A percentile compares a stretch with the other conserved stretches of the same genome.
These are phyloP conservation scores for Biancaea sappan DNA, from an alignment of 306 rosid genomes.

Conservation along the genomic window DNA sequence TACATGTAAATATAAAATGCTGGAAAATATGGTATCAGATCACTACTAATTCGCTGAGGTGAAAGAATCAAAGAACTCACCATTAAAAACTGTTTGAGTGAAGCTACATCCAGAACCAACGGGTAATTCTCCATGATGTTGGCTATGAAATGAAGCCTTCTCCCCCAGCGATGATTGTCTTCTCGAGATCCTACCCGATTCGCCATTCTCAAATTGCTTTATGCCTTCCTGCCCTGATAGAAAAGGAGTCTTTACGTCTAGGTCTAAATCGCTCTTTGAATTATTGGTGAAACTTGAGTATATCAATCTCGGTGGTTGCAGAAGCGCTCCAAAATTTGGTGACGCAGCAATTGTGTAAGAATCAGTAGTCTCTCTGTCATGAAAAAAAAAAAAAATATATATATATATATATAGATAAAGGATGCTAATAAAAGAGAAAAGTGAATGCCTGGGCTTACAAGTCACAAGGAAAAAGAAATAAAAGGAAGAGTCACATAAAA, in stretches of 20 bases:
- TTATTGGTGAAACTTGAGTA: not conserved
- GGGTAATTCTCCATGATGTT: conserved; percentile 34
- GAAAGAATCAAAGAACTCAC: conserved; percentile 36
- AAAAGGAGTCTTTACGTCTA: conserved; percentile 54
- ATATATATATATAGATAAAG: no score
- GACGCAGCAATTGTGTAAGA: conserved; percentile 41
- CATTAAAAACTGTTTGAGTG: conserved; percentile 84
- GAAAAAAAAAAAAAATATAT: not conserved
- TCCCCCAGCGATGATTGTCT: conserved; percentile 56
- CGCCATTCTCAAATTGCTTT: conserved; percentile 31
- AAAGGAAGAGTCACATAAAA: no score
- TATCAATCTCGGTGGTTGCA: conserved; percentile 51
- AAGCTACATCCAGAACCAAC: conserved; percentile 71
- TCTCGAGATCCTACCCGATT: conserved; percentile 41
- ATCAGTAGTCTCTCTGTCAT: conserved; percentile 74
- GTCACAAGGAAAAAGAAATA: no score
- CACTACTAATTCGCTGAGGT: no score
- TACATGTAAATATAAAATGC: no score
- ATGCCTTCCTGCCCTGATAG: conserved; percentile 40
- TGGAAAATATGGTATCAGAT: no score
- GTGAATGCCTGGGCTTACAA: no score
- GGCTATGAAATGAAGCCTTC: conserved; percentile 56
- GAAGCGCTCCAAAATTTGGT: conserved; percentile 24
- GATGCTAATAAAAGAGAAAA: no score
- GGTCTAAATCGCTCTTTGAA: conserved; percentile 52